phyloP scores from a whole-genome alignment of 2,329 filamentous ascomycete genomes.

The Clarireedia sp. region DNA sequence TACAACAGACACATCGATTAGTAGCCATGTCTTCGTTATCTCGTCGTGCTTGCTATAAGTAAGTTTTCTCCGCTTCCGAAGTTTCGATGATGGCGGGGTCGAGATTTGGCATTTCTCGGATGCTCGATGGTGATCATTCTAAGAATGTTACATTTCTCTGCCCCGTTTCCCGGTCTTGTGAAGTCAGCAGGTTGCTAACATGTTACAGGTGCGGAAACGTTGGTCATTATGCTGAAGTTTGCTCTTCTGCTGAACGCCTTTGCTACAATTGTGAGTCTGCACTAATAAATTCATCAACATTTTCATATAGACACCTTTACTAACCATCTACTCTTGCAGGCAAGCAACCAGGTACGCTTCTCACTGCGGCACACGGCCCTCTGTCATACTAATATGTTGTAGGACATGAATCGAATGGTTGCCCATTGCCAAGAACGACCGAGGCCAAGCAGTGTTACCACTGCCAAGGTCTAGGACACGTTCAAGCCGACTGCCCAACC shows the following conservation, averaged over 20 bases:
- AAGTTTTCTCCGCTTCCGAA: background rate
- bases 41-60: conserved; percentile 63
- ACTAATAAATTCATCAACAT: too few relatives aligned
- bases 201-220: conserved; percentile 57
- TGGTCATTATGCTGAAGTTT: conserved; percentile 79
- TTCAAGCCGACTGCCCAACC: conserved; percentile 97
- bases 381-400: conserved; percentile 10
- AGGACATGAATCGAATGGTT: conserved; percentile 96
- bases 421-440: conserved; percentile 91
- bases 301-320: background rate
- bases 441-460: conserved; percentile 99
- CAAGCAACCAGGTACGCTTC: conserved; percentile 66
- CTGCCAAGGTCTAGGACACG: conserved; percentile 95
- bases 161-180: too few relatives aligned
- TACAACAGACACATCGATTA: conserved; percentile 28
- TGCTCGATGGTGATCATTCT: too few relatives aligned
- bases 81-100: background rate
- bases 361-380: background rate
- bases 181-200: background rate
- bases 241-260: conserved; percentile 93
- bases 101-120: background rate
- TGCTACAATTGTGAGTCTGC: conserved; percentile 90
- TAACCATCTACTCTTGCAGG: conserved; percentile 34
- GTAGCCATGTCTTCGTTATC: conserved; percentile 66
- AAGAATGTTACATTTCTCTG: too few relatives aligned